Evolutionary conservation across 2,329 filamentous ascomycete genomes (phyloP).

Genomic region (Verticillium longisporum): DNA sequence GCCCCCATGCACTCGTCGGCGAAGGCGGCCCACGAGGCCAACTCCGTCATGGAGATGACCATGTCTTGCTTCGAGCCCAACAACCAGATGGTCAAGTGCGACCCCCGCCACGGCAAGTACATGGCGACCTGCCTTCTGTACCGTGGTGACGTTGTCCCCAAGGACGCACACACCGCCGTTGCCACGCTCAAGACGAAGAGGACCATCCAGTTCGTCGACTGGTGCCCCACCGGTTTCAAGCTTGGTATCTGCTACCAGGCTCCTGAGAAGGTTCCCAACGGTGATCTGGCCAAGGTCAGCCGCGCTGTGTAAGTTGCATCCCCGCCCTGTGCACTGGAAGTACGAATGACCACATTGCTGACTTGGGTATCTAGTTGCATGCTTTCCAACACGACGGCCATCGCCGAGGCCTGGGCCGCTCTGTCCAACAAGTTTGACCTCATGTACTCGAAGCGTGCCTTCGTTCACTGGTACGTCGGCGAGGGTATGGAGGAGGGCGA

Average conservation of each 20-base stretch:
- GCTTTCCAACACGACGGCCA: conserved; percentile 97
- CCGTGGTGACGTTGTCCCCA: conserved; percentile 95
- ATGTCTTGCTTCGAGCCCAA: conserved; percentile 99
- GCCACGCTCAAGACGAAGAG: conserved; percentile 98
- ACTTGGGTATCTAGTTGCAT: conserved; percentile 61
- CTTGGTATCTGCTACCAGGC: conserved; percentile 99
- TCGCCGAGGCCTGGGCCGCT: conserved; percentile 95
- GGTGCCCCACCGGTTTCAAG: conserved; percentile 99
- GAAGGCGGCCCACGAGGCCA: conserved; percentile 96
- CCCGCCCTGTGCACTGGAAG: too few relatives aligned
- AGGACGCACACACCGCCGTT: conserved; percentile 87
- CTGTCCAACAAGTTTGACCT: conserved; percentile 98
- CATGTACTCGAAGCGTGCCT: conserved; percentile 99
- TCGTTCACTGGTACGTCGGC: conserved; percentile 99
- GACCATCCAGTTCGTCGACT: conserved; percentile 98
- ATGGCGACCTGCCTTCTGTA: conserved; percentile 98
- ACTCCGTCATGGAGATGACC: conserved; percentile 97
- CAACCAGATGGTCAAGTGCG: conserved; percentile 99
- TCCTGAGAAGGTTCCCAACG: conserved; percentile 91
- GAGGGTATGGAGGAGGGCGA: conserved; percentile 99
- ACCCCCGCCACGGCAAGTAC: conserved; percentile 98
- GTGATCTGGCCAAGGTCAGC: conserved; percentile 95
- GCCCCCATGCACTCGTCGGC: conserved; percentile 88
- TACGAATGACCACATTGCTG: not conserved
- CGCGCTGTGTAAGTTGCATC: conserved; percentile 77